A percentile compares a stretch with the other conserved stretches of the same genome.
These are phyloP conservation scores for Begonia fuchsioides DNA, from an alignment of 306 rosid species.

Conservation along the genomic window DNA sequence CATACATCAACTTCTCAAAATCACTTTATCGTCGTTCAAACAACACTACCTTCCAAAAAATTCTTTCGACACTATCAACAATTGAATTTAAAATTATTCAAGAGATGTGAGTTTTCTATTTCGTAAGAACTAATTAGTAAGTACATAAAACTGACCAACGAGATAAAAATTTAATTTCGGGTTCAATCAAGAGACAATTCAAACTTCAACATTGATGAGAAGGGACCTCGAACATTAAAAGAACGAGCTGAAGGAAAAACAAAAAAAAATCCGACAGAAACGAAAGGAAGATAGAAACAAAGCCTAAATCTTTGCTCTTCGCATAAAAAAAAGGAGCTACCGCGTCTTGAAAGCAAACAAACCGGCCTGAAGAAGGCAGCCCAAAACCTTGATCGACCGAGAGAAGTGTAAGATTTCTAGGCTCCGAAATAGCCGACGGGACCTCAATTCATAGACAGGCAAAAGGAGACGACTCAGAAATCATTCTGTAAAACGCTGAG, in stretches of 20 bases:
- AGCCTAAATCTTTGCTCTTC: background rate
- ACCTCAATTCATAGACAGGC: constrained; percentile 1
- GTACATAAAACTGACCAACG: no score
- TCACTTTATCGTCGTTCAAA: background rate
- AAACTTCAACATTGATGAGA: constrained; percentile 1
- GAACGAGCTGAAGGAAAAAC: background rate
- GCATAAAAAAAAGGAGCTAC: background rate
- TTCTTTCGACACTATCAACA: constrained; percentile 5
- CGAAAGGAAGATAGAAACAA: background rate
- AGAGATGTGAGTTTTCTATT: background rate
- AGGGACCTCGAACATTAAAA: background rate
- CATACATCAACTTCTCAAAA: constrained; percentile 13
- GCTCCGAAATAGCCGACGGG: background rate
- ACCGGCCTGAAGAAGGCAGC: constrained; percentile 7
- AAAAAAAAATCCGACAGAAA: background rate
- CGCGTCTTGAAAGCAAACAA: background rate
- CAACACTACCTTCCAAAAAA: constrained; percentile 1
- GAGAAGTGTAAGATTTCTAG: constrained; percentile 9
- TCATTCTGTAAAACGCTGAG: constrained; percentile 7
- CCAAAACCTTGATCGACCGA: constrained; percentile 24
- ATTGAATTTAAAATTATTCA: background rate
- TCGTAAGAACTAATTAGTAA: no score
- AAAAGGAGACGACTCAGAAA: constrained; percentile 4
- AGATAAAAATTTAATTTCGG: no score
- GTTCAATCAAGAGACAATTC: no score